These are phyloP conservation scores for Saposhnikovia divaricata DNA, from an alignment of 129 eudicot species.

Conservation along the genomic window DNA sequence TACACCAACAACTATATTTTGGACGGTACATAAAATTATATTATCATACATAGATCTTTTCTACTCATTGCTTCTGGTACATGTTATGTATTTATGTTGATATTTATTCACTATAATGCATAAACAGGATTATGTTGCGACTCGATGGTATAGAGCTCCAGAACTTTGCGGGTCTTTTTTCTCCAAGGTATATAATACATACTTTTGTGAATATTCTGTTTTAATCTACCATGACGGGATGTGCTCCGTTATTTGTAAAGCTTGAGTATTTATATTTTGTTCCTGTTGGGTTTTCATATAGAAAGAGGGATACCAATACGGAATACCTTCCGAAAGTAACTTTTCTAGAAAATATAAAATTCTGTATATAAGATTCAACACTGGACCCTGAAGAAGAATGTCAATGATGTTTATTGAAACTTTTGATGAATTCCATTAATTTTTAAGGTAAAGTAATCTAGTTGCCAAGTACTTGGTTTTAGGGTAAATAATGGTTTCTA, in stretches of 20 bases:
- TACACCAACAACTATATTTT: conserved; percentile 77
- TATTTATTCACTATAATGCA: background rate
- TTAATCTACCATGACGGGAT: background rate
- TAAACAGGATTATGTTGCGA: conserved; percentile 90
- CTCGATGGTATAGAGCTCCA: conserved; percentile 94
- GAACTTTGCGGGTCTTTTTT: conserved; percentile 87
- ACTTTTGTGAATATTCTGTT: background rate
- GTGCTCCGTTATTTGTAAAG: background rate
- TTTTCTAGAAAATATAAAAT: background rate
- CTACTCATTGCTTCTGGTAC: background rate
- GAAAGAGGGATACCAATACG: background rate
- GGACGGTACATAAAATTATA: conserved; percentile 53
- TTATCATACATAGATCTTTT: background rate
- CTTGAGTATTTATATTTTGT: background rate
- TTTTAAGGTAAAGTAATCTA: background rate
- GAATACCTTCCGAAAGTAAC: background rate
- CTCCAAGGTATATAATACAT: conserved; percentile 47
- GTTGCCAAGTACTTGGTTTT: background rate
- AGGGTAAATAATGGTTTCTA: background rate
- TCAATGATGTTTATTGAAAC: background rate
- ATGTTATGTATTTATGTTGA: background rate
- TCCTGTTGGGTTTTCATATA: background rate
- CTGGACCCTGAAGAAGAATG: background rate
- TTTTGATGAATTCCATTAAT: background rate
- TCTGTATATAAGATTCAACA: background rate